Evolutionary conservation across 345 rosid species (phyloP).

Genomic region (Syzygium aromaticum): DNA sequence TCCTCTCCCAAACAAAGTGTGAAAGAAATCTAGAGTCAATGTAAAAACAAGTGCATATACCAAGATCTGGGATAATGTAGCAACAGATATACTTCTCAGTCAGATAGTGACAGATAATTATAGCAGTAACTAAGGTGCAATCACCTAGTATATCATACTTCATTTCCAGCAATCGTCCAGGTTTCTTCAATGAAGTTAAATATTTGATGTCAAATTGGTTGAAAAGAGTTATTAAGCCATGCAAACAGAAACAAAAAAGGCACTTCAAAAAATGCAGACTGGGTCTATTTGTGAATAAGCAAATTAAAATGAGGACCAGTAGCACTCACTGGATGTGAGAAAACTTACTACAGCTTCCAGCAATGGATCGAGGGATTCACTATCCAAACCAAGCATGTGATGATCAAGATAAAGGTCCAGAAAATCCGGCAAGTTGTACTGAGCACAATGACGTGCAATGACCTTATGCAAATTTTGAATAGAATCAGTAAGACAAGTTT

Average conservation of each 20-base stretch:
- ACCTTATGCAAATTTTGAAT: slow-evolving; percentile 62
- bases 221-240: background rate
- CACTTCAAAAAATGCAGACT: background rate
- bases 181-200: background rate
- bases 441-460: slow-evolving; percentile 53
- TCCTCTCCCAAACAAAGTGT: background rate
- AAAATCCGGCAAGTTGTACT: slow-evolving; percentile 70
- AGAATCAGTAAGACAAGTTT: slow-evolving; percentile 25
- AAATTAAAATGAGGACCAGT: slow-evolving; percentile 3
- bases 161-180: background rate
- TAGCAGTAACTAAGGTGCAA: background rate
- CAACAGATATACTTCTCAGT: background rate
- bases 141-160: background rate
- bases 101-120: background rate
- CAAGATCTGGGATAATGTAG: background rate
- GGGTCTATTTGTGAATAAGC: background rate
- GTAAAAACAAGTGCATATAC: background rate
- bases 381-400: slow-evolving; percentile 54
- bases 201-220: background rate
- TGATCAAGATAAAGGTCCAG: slow-evolving; percentile 85
- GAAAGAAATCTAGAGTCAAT: background rate
- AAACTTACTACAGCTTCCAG: slow-evolving; percentile 87
- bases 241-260: background rate
- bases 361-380: slow-evolving; percentile 39
- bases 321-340: slow-evolving; percentile 14